Evolutionary conservation across 768 basidiomycete genomes (phyloP), one percentile per base, ranked within the genome.

Genomic region (Leccinellum luteum): DNA sequence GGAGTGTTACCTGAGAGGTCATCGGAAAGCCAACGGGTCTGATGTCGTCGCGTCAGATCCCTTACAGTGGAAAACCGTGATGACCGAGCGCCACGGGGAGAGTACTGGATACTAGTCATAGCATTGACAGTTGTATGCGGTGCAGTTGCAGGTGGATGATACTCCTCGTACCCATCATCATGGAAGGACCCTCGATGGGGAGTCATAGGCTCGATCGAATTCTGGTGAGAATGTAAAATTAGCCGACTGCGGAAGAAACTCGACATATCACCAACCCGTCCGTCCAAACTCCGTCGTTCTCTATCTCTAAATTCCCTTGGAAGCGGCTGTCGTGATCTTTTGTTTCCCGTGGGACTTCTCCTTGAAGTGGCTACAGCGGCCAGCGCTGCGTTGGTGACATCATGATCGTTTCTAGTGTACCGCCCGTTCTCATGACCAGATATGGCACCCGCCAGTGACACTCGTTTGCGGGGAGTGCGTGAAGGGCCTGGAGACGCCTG

Each of bases 311-410:
- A 84, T 59, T 84, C 83, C 19, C 73, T 67, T 4, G 83, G 83
- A 48, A 84, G 65, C 1, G 82, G 80, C 32, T 82, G 81, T 30
- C 59, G 76, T 64, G 69, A 79, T 77, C 62, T 83, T 77, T 61
- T 72, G 32, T 61, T 67, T 61, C 72, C 67, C 54, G 73, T 75
- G 10, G 82, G 81, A 61, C 82, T 84, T 55, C 78, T 74, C 57
- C 85, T 74, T 27, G 83, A 79, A 3, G 81, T 80, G 5, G 84
- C 81, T 43, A 86, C 81, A 32, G 85, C 82, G 45, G 81, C 84
- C 60, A 89, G 68, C 48, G 87, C 86, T 54, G 84, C 79, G 27
- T 79, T 77, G 2, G 80, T 79, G 31, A 86, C 74, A 63, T 82
- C 77, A 17, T 66, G 63, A 19, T 64, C 62, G 19, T 62, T 64